Evolutionary conservation across 2,329 filamentous ascomycete genomes (phyloP).

Genomic region (Microcyclosporella mali): DNA sequence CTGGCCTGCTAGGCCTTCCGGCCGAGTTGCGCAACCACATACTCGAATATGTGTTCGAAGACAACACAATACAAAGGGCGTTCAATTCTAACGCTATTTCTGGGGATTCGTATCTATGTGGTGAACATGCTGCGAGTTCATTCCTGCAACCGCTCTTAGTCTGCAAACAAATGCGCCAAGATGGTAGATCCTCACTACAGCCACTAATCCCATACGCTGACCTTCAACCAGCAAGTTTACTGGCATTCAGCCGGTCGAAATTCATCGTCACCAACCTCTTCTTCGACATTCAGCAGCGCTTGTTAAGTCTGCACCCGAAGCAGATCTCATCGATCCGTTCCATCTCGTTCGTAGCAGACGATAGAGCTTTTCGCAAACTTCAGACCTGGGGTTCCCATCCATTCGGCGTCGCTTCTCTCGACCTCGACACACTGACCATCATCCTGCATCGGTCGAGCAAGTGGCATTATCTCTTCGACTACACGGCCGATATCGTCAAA

Average conservation of each 20-base stretch:
- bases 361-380: constrained; percentile 29
- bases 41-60: constrained; percentile 26
- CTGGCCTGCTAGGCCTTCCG: constrained; percentile 29
- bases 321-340: constrained; percentile 30
- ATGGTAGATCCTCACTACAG: constrained; percentile 21
- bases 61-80: constrained; percentile 6
- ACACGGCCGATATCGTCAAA: constrained; percentile 27
- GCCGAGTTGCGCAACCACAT: constrained; percentile 34
- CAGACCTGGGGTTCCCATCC: constrained; percentile 29
- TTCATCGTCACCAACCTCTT: constrained; percentile 35
- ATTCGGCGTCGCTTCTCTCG: constrained; percentile 28
- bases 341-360: constrained; percentile 29
- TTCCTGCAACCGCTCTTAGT: constrained; percentile 32
- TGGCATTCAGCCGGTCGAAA: constrained; percentile 32
- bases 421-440: constrained; percentile 31
- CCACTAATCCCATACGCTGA: too few relatives aligned
- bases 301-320: constrained; percentile 22
- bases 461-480: constrained; percentile 33
- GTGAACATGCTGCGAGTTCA: constrained; percentile 24
- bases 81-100: constrained; percentile 11
- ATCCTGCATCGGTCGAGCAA: constrained; percentile 28
- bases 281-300: constrained; percentile 24
- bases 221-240: constrained; percentile 5
- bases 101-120: constrained; percentile 20
- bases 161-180: constrained; percentile 35